These are phyloP conservation scores for Apiospora marii DNA, from an alignment of 2,329 filamentous ascomycete species.

Conservation along the genomic window DNA sequence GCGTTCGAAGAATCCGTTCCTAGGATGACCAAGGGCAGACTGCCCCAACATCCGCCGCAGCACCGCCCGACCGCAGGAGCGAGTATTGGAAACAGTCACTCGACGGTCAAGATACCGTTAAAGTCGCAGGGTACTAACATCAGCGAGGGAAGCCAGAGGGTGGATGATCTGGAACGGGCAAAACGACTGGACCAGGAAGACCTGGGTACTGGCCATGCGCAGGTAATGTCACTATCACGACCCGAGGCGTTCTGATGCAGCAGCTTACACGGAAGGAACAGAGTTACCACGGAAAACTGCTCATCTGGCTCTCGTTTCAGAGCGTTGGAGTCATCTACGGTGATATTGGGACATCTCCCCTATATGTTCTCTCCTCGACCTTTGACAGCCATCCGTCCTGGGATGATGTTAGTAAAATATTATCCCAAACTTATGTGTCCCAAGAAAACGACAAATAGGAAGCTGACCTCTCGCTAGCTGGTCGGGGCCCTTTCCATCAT, in stretches of 20 bases:
- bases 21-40: not conserved
- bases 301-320: conserved; percentile 62
- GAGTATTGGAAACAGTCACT: not conserved
- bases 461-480: conserved; percentile 40
- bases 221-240: not conserved
- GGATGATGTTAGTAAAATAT: conserved; percentile 47
- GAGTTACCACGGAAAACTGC: conserved; percentile 23
- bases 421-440: too few species aligned
- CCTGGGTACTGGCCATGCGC: not conserved
- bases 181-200: conserved; percentile 6
- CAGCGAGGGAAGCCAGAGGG: not conserved
- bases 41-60: not conserved
- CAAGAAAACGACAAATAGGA: not conserved
- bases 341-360: conserved; percentile 65
- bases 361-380: conserved; percentile 74
- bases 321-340: conserved; percentile 71
- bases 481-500: conserved; percentile 70
- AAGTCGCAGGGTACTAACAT: not conserved
- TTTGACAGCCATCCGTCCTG: conserved; percentile 62
- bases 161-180: conserved; percentile 7
- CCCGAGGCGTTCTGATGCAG: not conserved
- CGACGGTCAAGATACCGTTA: not conserved
- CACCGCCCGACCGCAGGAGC: not conserved
- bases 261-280: not conserved
- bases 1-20: not conserved